Evolutionary conservation across 108 stramenopile genomes (phyloP).

Genomic region (Pseudonitzschia delicatissima): DNA sequence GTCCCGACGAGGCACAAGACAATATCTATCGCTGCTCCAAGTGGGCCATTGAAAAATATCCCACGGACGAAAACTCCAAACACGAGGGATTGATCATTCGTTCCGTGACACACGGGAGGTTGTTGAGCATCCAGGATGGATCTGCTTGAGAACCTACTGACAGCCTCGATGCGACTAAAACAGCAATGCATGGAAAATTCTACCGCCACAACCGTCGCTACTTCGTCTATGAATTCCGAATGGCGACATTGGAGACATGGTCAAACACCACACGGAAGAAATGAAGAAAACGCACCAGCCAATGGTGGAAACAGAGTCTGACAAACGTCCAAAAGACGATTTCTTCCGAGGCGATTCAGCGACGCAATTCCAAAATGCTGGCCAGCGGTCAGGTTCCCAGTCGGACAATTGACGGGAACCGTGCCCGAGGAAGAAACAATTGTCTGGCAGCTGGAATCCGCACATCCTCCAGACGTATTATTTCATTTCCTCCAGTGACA

Average conservation of each 20-base stretch:
- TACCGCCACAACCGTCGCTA: too few relatives aligned
- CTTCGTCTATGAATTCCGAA: too few relatives aligned
- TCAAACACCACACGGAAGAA: background rate
- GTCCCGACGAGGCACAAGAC: background rate
- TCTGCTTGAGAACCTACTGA: background rate
- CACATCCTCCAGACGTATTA: slow-evolving; percentile 42
- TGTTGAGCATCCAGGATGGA: slow-evolving; percentile 12
- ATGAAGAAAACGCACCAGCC: background rate
- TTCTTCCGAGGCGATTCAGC: background rate
- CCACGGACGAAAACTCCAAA: slow-evolving; percentile 5
- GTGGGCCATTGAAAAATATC: slow-evolving; percentile 44
- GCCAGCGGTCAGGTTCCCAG: background rate
- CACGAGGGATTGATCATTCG: slow-evolving; percentile 35
- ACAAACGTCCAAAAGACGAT: slow-evolving; percentile 12
- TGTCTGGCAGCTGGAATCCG: slow-evolving; percentile 42
- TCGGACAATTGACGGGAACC: background rate
- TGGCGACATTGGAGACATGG: background rate
- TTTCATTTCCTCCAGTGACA: background rate
- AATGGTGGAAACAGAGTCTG: slow-evolving; percentile 8
- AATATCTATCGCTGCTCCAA: slow-evolving; percentile 1
- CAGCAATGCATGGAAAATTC: too few relatives aligned
- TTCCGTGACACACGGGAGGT: slow-evolving; percentile 12
- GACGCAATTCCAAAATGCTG: background rate
- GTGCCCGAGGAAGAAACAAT: slow-evolving; percentile 14
- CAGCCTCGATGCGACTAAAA: background rate